Base-by-base conservation (phyloP, 2,329 filamentous ascomycete species). In the Epichloe coenophiala region DNA sequence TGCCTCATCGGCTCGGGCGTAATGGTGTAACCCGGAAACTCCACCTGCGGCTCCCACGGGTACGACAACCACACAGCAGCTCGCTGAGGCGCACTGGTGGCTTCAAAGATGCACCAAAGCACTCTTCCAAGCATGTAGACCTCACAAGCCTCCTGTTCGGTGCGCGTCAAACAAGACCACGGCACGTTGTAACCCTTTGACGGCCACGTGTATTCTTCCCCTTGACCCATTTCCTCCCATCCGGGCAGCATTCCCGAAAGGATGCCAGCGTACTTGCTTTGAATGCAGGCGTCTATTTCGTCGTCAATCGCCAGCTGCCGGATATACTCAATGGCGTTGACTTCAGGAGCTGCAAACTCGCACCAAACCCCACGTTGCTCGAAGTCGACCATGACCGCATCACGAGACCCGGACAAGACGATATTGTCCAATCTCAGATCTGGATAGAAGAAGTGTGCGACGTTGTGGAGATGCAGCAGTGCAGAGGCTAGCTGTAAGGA, bases 291-390 rank as follows among this genome's bases (percentile, higher is more conserved):
- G 0, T 72, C 65, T 11, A 76, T 67, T 11, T 68, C 62, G n/a
- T 74, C 70, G 49, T 76, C 72, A 36, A 66, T 65, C 33, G 75
- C 75, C 38, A 81, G 60, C 15, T 78, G 62, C n/a, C 74, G 73
- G 15, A 80, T 58, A 55, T 78, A 80, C 56, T 81, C 77, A 45
- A 81, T 65, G 31, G 73, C 72, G 58, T 80, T 79, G 54, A 81
- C 72, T 58, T 82, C 78, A 0, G 78, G 78, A 1, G 78, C 70
- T 1, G 73, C 74, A 60, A 81, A 81, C 59, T 80, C 75, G 61
- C 74, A 78, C 78, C 78, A 81, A 2, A 80, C 76, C 7, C 78
- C 78, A 35, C 78, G 71, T 60, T 81, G 78, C 61, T 82, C 78
- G 57, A 82, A 80, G 54, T 82, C 78, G 4, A 81, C 70, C 70